Conservation (phyloP, 2,329 filamentous ascomycete species). For the Westerdykella ornata region DNA sequence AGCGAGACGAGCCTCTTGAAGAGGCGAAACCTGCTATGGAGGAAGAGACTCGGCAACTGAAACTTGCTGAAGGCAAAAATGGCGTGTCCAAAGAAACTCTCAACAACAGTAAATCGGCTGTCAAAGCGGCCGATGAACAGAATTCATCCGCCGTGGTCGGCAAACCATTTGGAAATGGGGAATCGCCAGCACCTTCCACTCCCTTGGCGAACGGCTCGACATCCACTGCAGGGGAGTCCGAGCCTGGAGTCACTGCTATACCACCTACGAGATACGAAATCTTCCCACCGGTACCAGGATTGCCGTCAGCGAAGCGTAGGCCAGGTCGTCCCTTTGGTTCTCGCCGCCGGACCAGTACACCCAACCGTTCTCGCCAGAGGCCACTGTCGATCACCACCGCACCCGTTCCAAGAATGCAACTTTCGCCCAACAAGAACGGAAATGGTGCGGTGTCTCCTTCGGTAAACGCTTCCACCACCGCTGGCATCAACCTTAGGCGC, state of each 20-base stretch:
- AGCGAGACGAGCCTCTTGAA: slow-evolving; percentile 64
- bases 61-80: slow-evolving; percentile 20
- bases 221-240: slow-evolving; percentile 10
- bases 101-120: slow-evolving; percentile 6
- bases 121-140: background rate
- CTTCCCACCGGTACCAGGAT: slow-evolving; percentile 61
- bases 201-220: slow-evolving; percentile 29
- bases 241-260: slow-evolving; percentile 41
- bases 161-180: slow-evolving; percentile 17
- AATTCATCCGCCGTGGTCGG: slow-evolving; percentile 1
- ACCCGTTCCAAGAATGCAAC: slow-evolving; percentile 26
- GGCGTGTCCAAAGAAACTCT: slow-evolving; percentile 9
- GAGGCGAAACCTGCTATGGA: slow-evolving; percentile 37
- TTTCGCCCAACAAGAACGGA: slow-evolving; percentile 21
- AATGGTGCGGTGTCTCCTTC: slow-evolving; percentile 26
- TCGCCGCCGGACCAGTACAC: slow-evolving; percentile 33
- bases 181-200: slow-evolving; percentile 28
- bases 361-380: slow-evolving; percentile 23
- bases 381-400: slow-evolving; percentile 28
- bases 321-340: slow-evolving; percentile 35
- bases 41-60: slow-evolving; percentile 41
- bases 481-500: slow-evolving; percentile 26
- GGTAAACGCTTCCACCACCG: slow-evolving; percentile 28
- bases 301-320: slow-evolving; percentile 30
- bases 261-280: slow-evolving; percentile 69